A percentile compares a stretch with the other conserved stretches of the same genome.
Evolutionary conservation across 768 basidiomycete genomes (phyloP).

Genomic region (Serendipita sp.): DNA sequence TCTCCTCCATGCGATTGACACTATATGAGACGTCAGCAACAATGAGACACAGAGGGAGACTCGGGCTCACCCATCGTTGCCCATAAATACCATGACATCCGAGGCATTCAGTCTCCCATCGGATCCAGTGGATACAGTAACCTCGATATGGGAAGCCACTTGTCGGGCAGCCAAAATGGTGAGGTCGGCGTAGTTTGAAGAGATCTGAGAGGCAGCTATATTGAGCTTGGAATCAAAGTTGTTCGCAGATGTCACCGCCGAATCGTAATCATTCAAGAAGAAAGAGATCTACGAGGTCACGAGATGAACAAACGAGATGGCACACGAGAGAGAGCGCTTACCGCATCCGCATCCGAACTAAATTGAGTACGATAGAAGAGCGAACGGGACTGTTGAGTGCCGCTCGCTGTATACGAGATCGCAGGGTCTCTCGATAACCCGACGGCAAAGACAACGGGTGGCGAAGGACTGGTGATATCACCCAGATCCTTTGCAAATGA

Average conservation of each 20-base stretch:
- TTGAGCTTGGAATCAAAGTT: too few species aligned
- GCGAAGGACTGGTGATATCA: not conserved
- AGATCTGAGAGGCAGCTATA: too few species aligned
- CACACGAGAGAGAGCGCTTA: not conserved
- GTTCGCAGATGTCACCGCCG: too few species aligned
- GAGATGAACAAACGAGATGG: not conserved
- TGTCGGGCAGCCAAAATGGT: not conserved
- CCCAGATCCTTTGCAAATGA: slow-evolving; percentile 9
- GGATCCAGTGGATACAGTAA: too few species aligned
- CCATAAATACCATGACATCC: too few species aligned
- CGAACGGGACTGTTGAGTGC: not conserved
- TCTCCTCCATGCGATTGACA: not conserved
- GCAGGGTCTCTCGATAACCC: not conserved
- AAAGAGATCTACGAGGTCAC: not conserved
- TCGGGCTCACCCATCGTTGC: too few species aligned
- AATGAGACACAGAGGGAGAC: slow-evolving; percentile 41
- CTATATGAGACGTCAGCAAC: not conserved
- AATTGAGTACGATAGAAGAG: not conserved
- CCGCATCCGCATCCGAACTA: not conserved
- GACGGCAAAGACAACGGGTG: slow-evolving; percentile 9
- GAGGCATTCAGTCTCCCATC: too few species aligned
- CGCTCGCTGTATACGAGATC: not conserved
- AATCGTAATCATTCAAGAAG: not conserved
- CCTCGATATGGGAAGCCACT: too few species aligned
- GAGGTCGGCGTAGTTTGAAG: not conserved